Evolutionary conservation across 257 asterid genomes (phyloP).

Genomic region (Coffea eugenioides): DNA sequence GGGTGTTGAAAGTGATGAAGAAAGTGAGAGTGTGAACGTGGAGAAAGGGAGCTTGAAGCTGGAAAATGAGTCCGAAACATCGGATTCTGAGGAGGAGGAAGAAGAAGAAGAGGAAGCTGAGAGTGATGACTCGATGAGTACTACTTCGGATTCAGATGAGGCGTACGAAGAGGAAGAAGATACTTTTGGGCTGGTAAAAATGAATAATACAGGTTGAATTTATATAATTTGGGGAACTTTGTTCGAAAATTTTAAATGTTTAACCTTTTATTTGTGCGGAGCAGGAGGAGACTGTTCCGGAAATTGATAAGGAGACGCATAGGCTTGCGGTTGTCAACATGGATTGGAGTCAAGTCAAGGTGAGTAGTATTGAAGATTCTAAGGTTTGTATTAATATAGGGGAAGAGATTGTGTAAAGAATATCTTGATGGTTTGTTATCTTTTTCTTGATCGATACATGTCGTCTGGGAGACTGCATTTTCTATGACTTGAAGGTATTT

Average conservation of each 20-base stretch:
- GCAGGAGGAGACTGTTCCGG: constrained; percentile 74
- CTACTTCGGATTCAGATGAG: constrained; percentile 43
- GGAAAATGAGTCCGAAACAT: constrained; percentile 15
- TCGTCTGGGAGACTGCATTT: background rate
- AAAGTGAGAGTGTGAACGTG: constrained; percentile 19
- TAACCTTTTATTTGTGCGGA: constrained; percentile 10
- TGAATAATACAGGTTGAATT: background rate
- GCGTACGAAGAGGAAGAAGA: constrained; percentile 21
- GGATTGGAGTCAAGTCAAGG: constrained; percentile 97
- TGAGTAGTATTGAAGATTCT: constrained; percentile 21
- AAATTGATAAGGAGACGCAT: constrained; percentile 74
- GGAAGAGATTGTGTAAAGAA: too few relatives aligned
- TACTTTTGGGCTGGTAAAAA: constrained; percentile 26
- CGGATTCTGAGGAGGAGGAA: constrained; percentile 31
- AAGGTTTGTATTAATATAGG: too few relatives aligned
- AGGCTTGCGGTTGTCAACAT: constrained; percentile 81
- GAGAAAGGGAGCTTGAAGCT: constrained; percentile 12
- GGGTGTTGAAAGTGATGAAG: constrained; percentile 25
- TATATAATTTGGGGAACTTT: background rate
- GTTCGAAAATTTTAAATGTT: background rate
- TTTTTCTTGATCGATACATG: background rate
- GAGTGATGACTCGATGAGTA: constrained; percentile 48
- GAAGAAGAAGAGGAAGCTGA: constrained; percentile 22
- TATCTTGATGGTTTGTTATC: background rate
- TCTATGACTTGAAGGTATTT: background rate